These are phyloP conservation scores for Batkoa obscura DNA, from an alignment of 371 early-diverging fungal genomes.

Conservation along the genomic window DNA sequence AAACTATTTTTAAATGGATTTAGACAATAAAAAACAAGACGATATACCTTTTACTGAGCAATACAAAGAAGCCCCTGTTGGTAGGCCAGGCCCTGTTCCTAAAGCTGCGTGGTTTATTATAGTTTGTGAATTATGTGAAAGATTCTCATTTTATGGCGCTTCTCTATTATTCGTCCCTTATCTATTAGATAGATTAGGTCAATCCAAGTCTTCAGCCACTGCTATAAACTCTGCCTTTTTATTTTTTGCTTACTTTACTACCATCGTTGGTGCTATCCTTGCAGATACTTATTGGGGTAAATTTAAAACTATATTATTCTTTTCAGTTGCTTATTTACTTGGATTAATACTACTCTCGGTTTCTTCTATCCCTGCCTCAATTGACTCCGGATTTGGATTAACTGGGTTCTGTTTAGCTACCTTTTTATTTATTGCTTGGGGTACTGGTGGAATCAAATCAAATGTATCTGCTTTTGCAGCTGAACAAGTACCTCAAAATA, in stretches of 20 bases:
- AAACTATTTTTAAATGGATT: no score
- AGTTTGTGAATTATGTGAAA: slow-evolving; percentile 36
- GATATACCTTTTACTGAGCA: no score
- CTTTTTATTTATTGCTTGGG: slow-evolving; percentile 50
- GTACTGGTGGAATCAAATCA: slow-evolving; percentile 80
- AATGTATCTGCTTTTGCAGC: slow-evolving; percentile 51
- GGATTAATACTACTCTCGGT: slow-evolving; percentile 43
- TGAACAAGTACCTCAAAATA: slow-evolving; percentile 28
- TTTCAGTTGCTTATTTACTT: slow-evolving; percentile 35
- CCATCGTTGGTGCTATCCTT: slow-evolving; percentile 56
- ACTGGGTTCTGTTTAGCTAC: slow-evolving; percentile 42
- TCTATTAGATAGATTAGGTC: slow-evolving; percentile 22
- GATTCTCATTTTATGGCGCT: slow-evolving; percentile 54
- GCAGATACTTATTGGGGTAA: slow-evolving; percentile 69
- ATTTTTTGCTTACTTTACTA: slow-evolving; percentile 61
- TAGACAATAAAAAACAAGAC: no score
- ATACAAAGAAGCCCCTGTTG: neutral
- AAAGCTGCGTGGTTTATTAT: slow-evolving; percentile 29
- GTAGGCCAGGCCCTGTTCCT: slow-evolving; percentile 20
- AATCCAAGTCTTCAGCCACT: slow-evolving; percentile 34
- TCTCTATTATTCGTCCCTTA: slow-evolving; percentile 49
- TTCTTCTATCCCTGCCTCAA: slow-evolving; percentile 28
- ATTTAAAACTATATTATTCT: slow-evolving; percentile 52
- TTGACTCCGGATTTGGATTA: slow-evolving; percentile 29
- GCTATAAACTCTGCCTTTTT: slow-evolving; percentile 52